Percentiles rank a stretch among this genome's conserved stretches.
Conservation (phyloP, 2,329 filamentous ascomycete species). For the Ploettnerulaceae sp. region DNA sequence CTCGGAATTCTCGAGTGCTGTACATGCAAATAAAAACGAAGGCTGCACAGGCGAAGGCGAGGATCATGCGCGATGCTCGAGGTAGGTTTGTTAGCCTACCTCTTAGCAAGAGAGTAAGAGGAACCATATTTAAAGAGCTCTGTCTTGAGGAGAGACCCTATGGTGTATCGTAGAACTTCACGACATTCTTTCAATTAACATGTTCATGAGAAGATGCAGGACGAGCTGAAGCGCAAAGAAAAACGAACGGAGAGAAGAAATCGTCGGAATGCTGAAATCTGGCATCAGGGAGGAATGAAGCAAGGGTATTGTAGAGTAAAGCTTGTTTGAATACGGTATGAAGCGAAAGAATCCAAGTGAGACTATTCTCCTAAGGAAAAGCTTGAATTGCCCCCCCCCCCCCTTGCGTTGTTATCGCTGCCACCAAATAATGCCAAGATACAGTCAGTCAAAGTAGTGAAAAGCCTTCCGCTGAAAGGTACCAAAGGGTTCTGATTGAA, state of each 20-base stretch:
- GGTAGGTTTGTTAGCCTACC: conserved; percentile 8
- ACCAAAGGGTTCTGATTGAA: too few relatives aligned
- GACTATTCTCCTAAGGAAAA: too few relatives aligned
- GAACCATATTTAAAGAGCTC: background rate
- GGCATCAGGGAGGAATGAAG: background rate
- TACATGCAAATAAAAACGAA: conserved; percentile 15
- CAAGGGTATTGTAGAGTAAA: background rate
- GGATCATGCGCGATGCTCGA: conserved; percentile 14
- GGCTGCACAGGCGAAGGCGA: conserved; percentile 2
- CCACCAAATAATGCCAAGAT: too few relatives aligned
- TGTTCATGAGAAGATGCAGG: background rate
- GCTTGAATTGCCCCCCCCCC: too few relatives aligned
- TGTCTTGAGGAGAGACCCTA: background rate
- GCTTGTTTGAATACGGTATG: background rate
- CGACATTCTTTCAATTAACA: too few relatives aligned
- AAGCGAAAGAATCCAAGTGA: background rate
- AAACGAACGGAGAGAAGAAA: background rate
- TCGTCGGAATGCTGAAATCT: conserved; percentile 5
- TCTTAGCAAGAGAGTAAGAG: background rate
- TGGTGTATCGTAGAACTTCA: background rate
- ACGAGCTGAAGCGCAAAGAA: background rate
- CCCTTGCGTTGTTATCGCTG: too few relatives aligned
- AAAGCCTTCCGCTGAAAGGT: too few relatives aligned
- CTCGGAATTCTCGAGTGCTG: conserved; percentile 4
- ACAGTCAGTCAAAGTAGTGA: too few relatives aligned